These are phyloP conservation scores for Albatrellus ellisii DNA, from an alignment of 768 basidiomycete species.

Conservation along the genomic window DNA sequence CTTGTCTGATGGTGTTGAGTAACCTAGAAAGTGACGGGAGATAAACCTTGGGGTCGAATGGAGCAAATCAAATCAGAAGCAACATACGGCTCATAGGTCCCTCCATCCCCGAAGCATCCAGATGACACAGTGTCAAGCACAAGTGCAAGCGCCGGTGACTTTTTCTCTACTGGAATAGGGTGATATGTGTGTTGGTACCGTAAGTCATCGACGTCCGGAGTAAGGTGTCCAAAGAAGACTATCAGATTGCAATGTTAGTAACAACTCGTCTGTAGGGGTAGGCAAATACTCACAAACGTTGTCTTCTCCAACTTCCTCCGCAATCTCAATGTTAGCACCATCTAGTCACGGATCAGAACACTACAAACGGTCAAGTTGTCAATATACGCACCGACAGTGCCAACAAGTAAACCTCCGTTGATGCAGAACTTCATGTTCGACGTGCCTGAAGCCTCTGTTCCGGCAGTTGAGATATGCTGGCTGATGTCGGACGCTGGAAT, in stretches of 20 bases:
- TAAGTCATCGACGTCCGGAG: conserved; percentile 77
- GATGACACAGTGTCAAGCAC: conserved; percentile 66
- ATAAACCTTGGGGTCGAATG: conserved; percentile 16
- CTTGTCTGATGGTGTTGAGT: conserved; percentile 62
- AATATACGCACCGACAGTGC: conserved; percentile 47
- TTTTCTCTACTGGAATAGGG: conserved; percentile 66
- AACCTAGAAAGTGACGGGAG: conserved; percentile 27
- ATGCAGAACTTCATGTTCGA: conserved; percentile 87
- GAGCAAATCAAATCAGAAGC: conserved; percentile 7
- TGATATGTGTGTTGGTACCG: conserved; percentile 81
- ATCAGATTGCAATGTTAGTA: not conserved
- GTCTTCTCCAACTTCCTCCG: conserved; percentile 86
- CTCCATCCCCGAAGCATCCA: conserved; percentile 70
- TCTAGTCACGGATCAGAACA: conserved; percentile 29
- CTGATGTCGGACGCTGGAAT: conserved; percentile 91
- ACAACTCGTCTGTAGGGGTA: not conserved
- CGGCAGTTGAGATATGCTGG: conserved; percentile 96
- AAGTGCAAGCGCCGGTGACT: conserved; percentile 68
- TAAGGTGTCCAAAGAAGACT: conserved; percentile 89
- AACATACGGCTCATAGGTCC: conserved; percentile 79
- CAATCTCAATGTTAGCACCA: conserved; percentile 95
- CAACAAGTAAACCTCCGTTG: conserved; percentile 81
- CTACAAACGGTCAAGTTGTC: not conserved
- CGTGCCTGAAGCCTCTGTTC: conserved; percentile 79
- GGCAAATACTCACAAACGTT: conserved; percentile 65